Conservation (phyloP, 345 rosid species). For the Brassica rapa region DNA sequence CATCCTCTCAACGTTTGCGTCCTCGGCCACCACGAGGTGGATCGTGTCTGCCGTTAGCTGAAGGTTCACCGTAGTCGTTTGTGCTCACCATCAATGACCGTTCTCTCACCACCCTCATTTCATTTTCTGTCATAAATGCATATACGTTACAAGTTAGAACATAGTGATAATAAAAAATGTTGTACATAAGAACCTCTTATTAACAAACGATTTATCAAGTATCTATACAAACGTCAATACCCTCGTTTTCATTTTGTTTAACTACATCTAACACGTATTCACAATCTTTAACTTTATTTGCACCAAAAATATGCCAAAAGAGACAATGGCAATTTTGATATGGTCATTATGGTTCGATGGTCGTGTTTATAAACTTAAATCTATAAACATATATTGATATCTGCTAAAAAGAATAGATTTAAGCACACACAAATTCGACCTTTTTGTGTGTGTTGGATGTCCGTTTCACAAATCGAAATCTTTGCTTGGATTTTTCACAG, state of each 20-base stretch:
- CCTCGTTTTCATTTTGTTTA: background rate
- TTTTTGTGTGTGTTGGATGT: background rate
- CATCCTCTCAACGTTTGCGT: slow-evolving; percentile 35
- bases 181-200: background rate
- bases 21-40: slow-evolving; percentile 47
- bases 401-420: background rate
- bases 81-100: slow-evolving; percentile 53
- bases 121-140: slow-evolving; percentile 32
- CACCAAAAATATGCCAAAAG: background rate
- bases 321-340: background rate
- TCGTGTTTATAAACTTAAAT: background rate
- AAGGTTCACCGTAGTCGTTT: slow-evolving; percentile 54
- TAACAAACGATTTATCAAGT: background rate
- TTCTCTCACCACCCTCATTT: slow-evolving; percentile 34
- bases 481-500: slow-evolving; percentile 14
- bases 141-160: background rate
- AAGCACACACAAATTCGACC: background rate
- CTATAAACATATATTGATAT: background rate
- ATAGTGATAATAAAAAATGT: background rate
- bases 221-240: background rate
- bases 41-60: slow-evolving; percentile 63
- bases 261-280: background rate
- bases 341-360: background rate
- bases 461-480: slow-evolving; percentile 9
- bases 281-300: background rate